Evolutionary conservation across 345 rosid species (phyloP), one percentile per base, ranked within the genome.

Genomic region (Populus pruinosa): DNA sequence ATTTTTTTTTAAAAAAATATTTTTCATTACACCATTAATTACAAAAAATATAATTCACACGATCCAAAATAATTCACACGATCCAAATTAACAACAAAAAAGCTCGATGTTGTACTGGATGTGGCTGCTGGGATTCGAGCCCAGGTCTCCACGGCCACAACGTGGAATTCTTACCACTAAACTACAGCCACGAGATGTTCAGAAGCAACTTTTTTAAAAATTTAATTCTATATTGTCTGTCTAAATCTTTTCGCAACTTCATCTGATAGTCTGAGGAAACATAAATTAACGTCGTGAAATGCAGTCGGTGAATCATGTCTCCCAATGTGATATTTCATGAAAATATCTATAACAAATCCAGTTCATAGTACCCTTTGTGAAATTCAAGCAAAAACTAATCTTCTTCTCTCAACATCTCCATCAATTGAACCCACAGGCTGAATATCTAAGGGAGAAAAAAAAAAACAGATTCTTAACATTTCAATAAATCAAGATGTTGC

Each of bases 41-140:
- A 33, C 2, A 33, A 3, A 33, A 33, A 33, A 33, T 0, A 2
- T 3, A 3, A 33, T 33, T 33, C 35, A 4, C 35, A 33, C 5
- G 35, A 5, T 33, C 36, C 35, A 33, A 33, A 33, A 2, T 3
- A 3, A 33, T 33, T 33, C 35, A 4, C 35, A 33, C 5, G 35
- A 5, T 33, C 36, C 35, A 33, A 33, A 33, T 33, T 33, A 33
- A 33, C 35, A 33, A 33, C 5, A 33, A 5, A 0, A 33, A 33
- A 33, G 5, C 5, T 3, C 35, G 0, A 33, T 33, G 0, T 33
- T 33, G 35, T 3, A 4, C 35, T 5, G 36, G 5, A 33, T 90
- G 91, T 88, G 92, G 94, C 94, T 91, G 91, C 88, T 93, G 88
- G 93, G 94, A 91, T 88, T 93, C 92, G 89, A 91, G 92, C 93